These are phyloP conservation scores for Russula sp. DNA, from an alignment of 768 basidiomycete genomes.

Conservation along the genomic window DNA sequence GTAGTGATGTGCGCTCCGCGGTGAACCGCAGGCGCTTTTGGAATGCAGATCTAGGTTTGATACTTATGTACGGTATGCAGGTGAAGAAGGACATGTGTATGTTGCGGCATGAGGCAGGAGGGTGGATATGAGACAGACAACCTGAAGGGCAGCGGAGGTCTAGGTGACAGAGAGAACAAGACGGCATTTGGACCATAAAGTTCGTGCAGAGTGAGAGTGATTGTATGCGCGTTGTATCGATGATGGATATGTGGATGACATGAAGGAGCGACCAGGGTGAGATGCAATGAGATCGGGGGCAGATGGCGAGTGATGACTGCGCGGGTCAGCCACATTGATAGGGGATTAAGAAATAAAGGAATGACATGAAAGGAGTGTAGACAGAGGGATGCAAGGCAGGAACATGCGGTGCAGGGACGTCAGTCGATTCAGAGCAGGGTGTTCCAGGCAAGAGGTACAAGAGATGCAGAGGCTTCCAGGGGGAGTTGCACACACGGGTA, in stretches of 20 bases:
- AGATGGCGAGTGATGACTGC: conserved; percentile 2
- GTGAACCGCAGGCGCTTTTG: conserved; percentile 12
- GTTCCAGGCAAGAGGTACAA: conserved; percentile 9
- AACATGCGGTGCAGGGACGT: conserved; percentile 12
- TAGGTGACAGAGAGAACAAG: conserved; percentile 5
- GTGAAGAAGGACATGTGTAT: conserved; percentile 10
- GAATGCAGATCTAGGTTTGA: conserved; percentile 12
- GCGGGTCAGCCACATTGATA: background rate
- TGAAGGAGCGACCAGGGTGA: conserved; percentile 12
- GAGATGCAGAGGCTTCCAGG: conserved; percentile 5
- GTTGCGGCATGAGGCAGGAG: conserved; percentile 7
- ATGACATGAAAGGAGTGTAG: conserved; percentile 13
- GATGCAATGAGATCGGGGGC: conserved; percentile 2
- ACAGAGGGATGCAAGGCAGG: background rate
- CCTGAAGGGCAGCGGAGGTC: background rate
- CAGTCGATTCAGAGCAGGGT: conserved; percentile 11
- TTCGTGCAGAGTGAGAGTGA: conserved; percentile 4
- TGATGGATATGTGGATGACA: conserved; percentile 8
- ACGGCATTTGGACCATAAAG: conserved; percentile 4
- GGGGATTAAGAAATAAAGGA: conserved; percentile 5
- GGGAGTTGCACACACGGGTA: conserved; percentile 6
- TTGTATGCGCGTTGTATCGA: conserved; percentile 13
- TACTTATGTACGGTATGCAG: conserved; percentile 19
- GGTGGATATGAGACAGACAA: conserved; percentile 8
- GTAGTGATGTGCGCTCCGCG: conserved; percentile 19